Evolutionary conservation across 441 rosid species (phyloP), one percentile per base, ranked within the genome.

Genomic region (Melastoma candidum): DNA sequence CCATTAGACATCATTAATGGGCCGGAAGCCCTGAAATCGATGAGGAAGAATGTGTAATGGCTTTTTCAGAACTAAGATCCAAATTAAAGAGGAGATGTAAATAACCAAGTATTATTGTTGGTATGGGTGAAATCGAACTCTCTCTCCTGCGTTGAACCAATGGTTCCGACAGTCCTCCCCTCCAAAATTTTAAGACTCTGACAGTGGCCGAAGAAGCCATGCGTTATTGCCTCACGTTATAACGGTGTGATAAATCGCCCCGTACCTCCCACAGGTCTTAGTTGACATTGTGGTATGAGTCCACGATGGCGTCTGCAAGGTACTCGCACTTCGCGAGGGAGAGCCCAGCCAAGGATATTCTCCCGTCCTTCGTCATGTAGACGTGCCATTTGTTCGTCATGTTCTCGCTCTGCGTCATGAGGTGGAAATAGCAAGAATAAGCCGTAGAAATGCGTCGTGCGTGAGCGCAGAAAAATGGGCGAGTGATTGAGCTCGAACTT

Each of bases 351-450:
- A 90, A 58, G 4, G 95, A 85, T 63, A 92, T 92, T 41, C 96
- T 80, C 66, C 98, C 98, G 10, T 87, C 98, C 80, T 85, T 87
- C 2, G 96, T 87, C 96, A 92, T 85, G 84, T 87, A 87, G 12
- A 92, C 72, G 49, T 82, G 96, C 98, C 98, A 92, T 69, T 85
- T 92, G 69, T 73, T 63, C 24, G 94, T 85, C 98, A 87, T 92
- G 59, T 85, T 83, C 11, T 92, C 95, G 4, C 87, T 83, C 95
- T 92, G 82, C 41, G 8, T 36, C 8, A 56, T 55, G 49, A 45
- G 56, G 48, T 53, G 54, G 48, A 24, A 55, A 13, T 1, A 4
- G 46, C 7, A 22, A 26, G 48, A 5, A 36, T 36, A 36, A 2
- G 41, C 41, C 22, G 22, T 17, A 17, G 22, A 36, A 36, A 36